A percentile compares a stretch with the other conserved stretches of the same genome.
Evolutionary conservation across 2,329 filamentous ascomycete genomes (phyloP).

Genomic region (Paecilomyces sp.): DNA sequence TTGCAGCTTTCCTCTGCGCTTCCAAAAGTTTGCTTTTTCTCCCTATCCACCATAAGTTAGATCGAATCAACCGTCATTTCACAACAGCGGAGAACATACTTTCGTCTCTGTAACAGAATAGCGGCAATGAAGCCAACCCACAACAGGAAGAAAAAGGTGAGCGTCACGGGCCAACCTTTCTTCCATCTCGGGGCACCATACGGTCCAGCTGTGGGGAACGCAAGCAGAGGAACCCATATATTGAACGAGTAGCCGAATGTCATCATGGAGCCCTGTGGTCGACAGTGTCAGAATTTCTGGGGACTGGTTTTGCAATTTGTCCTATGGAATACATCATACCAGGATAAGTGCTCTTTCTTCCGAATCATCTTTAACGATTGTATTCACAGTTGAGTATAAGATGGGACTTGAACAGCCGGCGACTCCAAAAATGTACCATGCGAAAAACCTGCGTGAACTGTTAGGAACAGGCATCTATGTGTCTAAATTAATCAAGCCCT

Average conservation of each 20-base stretch:
- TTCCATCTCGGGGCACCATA: slow-evolving; percentile 41
- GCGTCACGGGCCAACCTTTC: slow-evolving; percentile 42
- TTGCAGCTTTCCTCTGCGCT: not conserved
- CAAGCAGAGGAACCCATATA: slow-evolving; percentile 39
- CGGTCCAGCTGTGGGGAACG: slow-evolving; percentile 36
- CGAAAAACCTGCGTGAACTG: slow-evolving; percentile 24
- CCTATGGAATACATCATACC: not conserved
- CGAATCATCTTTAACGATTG: slow-evolving; percentile 28
- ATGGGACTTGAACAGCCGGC: slow-evolving; percentile 35
- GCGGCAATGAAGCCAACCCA: slow-evolving; percentile 21
- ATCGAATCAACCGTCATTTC: not conserved
- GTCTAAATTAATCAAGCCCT: too few relatives aligned
- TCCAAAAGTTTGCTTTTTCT: not conserved
- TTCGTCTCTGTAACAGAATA: not conserved
- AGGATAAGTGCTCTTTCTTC: slow-evolving; percentile 33
- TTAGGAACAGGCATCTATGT: too few relatives aligned
- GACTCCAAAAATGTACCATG: slow-evolving; percentile 37
- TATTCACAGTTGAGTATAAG: slow-evolving; percentile 39
- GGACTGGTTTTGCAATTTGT: too few relatives aligned
- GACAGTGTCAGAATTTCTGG: not conserved
- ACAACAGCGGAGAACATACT: not conserved
- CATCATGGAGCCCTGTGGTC: slow-evolving; percentile 37
- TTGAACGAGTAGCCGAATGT: slow-evolving; percentile 41
- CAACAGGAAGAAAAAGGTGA: slow-evolving; percentile 40
- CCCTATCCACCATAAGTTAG: not conserved